phyloP scores from a whole-genome alignment of 495 filamentous ascomycete species.

The Penicillium diatomitis region DNA sequence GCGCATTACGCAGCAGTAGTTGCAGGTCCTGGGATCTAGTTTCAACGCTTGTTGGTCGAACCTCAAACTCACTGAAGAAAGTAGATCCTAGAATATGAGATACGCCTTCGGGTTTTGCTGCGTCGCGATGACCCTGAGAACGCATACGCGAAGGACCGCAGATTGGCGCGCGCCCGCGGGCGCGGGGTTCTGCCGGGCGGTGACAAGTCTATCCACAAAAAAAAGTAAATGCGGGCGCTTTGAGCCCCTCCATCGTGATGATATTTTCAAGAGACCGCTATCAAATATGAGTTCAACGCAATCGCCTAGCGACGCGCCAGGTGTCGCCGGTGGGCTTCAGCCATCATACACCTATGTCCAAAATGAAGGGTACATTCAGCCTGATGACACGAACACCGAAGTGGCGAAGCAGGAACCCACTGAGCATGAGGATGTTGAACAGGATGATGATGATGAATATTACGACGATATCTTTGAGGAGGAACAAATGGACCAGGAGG shows the following conservation, averaged over 20 bases:
- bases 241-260: too few relatives aligned
- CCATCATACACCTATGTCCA: constrained; percentile 47
- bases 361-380: constrained; percentile 44
- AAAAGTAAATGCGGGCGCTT: constrained; percentile 14
- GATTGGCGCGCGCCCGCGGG: constrained; percentile 21
- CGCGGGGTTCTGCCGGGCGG: constrained; percentile 41
- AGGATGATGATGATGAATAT: constrained; percentile 47
- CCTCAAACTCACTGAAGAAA: too few relatives aligned
- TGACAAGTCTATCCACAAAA: constrained; percentile 25
- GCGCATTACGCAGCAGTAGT: constrained; percentile 31
- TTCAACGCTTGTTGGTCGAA: neutral
- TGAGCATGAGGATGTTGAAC: constrained; percentile 25
- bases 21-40: constrained; percentile 4
- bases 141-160: constrained; percentile 14
- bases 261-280: too few relatives aligned
- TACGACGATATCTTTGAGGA: constrained; percentile 49
- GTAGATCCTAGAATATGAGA: too few relatives aligned
- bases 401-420: constrained; percentile 28
- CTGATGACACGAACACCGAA: constrained; percentile 23
- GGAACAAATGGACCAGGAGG: constrained; percentile 47
- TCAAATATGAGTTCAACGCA: constrained; percentile 21
- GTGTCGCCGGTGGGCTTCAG: constrained; percentile 36
- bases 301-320: constrained; percentile 11
- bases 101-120: neutral
- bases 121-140: constrained; percentile 9